phyloP scores from a whole-genome alignment of 176 grass and related monocot genomes.

The Ensete ventricosum region DNA sequence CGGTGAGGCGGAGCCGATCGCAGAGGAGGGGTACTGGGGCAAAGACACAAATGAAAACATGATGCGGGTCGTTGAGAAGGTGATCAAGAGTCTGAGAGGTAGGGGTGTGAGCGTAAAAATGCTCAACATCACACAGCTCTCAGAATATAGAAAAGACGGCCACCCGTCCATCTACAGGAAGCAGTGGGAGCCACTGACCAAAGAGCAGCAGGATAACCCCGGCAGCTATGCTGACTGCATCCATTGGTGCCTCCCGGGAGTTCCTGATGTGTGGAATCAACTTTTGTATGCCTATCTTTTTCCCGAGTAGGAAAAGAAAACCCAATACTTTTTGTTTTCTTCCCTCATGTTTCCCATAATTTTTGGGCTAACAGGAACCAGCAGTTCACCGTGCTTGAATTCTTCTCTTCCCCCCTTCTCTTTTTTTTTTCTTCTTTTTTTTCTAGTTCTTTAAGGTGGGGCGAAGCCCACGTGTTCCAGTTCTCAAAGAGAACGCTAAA shows the following conservation, averaged over 20 bases:
- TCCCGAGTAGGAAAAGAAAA: not conserved
- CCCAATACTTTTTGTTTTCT: not conserved
- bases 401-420: too few relatives aligned
- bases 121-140: conserved; percentile 64
- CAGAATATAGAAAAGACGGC: conserved; percentile 67
- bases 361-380: too few relatives aligned
- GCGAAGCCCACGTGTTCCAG: too few relatives aligned
- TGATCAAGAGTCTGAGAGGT: conserved; percentile 26
- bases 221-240: conserved; percentile 42
- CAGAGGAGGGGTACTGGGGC: conserved; percentile 19
- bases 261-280: conserved; percentile 77
- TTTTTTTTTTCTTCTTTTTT: too few relatives aligned
- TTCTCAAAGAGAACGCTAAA: too few relatives aligned
- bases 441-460: too few relatives aligned
- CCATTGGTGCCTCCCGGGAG: conserved; percentile 50
- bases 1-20: conserved; percentile 57
- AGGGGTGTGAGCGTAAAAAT: conserved; percentile 52
- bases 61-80: conserved; percentile 37
- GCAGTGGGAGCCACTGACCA: conserved; percentile 47
- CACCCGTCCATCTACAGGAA: conserved; percentile 72
- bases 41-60: conserved; percentile 32
- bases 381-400: too few relatives aligned
- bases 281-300: conserved; percentile 52
- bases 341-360: not conserved
- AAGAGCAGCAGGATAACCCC: conserved; percentile 32